Evolutionary conservation across 2,329 filamentous ascomycete species (phyloP).

Genomic region (Ophiocordyceps camponoti-saundersi): DNA sequence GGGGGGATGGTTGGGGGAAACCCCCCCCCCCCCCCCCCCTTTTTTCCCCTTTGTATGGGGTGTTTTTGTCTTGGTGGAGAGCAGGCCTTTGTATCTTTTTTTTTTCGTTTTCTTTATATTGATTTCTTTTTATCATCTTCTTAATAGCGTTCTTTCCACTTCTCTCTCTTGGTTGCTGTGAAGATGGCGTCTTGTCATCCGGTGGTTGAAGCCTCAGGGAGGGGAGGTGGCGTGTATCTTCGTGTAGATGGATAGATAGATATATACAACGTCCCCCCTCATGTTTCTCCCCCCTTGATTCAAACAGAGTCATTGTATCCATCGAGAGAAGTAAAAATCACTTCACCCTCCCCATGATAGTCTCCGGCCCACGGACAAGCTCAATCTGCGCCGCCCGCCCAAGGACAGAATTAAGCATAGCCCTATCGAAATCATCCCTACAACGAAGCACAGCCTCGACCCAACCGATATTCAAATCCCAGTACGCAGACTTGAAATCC

Average conservation of each 20-base stretch:
- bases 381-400: constrained; percentile 72
- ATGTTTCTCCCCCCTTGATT: too few relatives aligned
- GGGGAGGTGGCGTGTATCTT: too few relatives aligned
- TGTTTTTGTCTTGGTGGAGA: background rate
- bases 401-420: constrained; percentile 80
- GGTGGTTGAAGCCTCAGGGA: too few relatives aligned
- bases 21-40: too few relatives aligned
- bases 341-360: constrained; percentile 88
- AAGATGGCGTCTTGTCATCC: too few relatives aligned
- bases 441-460: constrained; percentile 78
- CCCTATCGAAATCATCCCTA: constrained; percentile 84
- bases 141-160: background rate
- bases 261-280: too few relatives aligned
- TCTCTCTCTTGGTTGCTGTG: too few relatives aligned
- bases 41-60: too few relatives aligned
- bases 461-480: constrained; percentile 91
- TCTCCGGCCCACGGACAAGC: constrained; percentile 67
- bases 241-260: too few relatives aligned
- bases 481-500: constrained; percentile 70
- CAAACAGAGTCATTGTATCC: too few relatives aligned
- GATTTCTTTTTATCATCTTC: background rate
- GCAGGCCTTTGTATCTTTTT: background rate
- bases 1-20: too few relatives aligned
- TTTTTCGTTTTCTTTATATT: background rate
- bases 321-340: too few relatives aligned